These are phyloP conservation scores for Pseudopithomyces maydicus DNA, from an alignment of 2,329 filamentous ascomycete genomes.

Conservation along the genomic window DNA sequence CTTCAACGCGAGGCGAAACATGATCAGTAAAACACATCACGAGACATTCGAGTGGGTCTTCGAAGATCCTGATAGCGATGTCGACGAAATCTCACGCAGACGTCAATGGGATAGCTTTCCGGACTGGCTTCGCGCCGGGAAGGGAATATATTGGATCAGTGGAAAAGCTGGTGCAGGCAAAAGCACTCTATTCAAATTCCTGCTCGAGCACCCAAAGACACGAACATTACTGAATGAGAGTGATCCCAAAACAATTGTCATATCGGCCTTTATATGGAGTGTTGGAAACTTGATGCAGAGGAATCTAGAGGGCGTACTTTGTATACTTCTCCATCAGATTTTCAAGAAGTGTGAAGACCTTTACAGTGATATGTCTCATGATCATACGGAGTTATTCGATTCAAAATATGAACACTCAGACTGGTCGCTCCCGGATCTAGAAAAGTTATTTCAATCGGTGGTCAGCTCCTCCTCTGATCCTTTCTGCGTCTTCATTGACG, in stretches of 20 bases:
- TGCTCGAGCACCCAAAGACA: neutral
- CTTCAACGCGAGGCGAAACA: neutral
- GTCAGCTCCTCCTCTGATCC: neutral
- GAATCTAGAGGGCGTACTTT: neutral
- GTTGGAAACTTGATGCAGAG: neutral
- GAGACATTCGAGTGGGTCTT: conserved; percentile 1
- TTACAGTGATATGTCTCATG: neutral
- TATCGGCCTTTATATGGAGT: neutral
- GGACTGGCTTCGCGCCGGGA: neutral
- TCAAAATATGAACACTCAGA: neutral
- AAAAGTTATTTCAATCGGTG: neutral
- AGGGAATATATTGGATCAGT: conserved; percentile 45
- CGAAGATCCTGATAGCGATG: neutral
- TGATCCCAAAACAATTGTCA: neutral
- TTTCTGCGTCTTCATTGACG: neutral
- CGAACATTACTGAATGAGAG: neutral
- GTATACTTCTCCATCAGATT: neutral
- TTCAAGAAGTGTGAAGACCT: neutral
- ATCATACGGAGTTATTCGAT: neutral
- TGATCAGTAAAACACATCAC: neutral
- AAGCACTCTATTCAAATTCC: conserved; percentile 45
- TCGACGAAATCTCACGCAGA: neutral
- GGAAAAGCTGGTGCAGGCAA: conserved; percentile 41
- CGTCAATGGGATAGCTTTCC: neutral
- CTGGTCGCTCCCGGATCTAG: neutral